phyloP scores from a whole-genome alignment of 2,329 filamentous ascomycete species.

The Beauveria caledonica region DNA sequence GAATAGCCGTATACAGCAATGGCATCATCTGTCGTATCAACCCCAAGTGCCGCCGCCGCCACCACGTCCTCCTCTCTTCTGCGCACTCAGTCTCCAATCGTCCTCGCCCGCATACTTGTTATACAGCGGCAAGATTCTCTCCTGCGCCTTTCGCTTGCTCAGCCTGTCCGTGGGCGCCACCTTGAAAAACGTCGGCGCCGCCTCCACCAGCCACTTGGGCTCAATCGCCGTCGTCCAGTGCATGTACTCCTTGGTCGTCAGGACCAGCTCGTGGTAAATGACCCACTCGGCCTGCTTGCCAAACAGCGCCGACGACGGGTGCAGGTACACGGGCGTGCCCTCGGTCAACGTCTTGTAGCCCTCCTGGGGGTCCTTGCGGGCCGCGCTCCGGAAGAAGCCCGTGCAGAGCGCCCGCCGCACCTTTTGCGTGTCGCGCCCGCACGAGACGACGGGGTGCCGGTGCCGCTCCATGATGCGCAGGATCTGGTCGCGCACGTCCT shows the following conservation, averaged over 20 bases:
- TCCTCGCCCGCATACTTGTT: slow-evolving; percentile 89
- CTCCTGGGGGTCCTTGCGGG: slow-evolving; percentile 90
- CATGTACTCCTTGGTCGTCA: slow-evolving; percentile 98
- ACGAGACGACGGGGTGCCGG: slow-evolving; percentile 71
- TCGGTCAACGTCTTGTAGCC: slow-evolving; percentile 97
- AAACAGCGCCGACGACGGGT: slow-evolving; percentile 85
- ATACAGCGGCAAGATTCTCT: slow-evolving; percentile 90
- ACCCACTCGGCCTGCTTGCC: slow-evolving; percentile 96
- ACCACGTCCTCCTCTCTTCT: slow-evolving; percentile 74
- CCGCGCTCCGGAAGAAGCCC: slow-evolving; percentile 92
- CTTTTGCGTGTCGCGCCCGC: slow-evolving; percentile 77
- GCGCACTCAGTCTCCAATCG: slow-evolving; percentile 87
- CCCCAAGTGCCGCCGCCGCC: slow-evolving; percentile 92
- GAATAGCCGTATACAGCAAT: not conserved
- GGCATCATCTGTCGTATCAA: slow-evolving; percentile 27
- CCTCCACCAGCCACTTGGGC: slow-evolving; percentile 88
- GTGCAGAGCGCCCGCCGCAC: slow-evolving; percentile 84
- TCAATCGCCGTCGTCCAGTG: slow-evolving; percentile 88
- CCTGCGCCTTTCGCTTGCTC: slow-evolving; percentile 86
- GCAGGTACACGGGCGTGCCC: slow-evolving; percentile 88
- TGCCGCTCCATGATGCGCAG: slow-evolving; percentile 92
- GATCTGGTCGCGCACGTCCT: slow-evolving; percentile 87
- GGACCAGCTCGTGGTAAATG: slow-evolving; percentile 81
- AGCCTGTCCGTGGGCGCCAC: slow-evolving; percentile 80
- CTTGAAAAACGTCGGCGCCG: slow-evolving; percentile 98